Evolutionary conservation across 768 basidiomycete species (phyloP), one percentile per base, ranked within the genome.

Genomic region (Amylocystis lapponica): DNA sequence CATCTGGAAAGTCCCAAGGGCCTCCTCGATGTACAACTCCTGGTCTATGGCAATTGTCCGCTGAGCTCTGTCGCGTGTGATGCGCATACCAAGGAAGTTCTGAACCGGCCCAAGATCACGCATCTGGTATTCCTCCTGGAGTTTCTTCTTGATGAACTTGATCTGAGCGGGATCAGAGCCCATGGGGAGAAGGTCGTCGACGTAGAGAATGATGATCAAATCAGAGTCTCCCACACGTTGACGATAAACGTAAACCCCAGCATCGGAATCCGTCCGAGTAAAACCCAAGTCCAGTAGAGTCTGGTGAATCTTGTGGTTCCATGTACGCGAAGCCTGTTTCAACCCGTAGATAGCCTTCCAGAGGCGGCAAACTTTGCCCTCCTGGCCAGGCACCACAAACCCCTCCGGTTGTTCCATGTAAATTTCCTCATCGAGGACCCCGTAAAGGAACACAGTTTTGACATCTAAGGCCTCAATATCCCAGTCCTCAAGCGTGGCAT

Each of bases 291-390:
- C 41, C 4, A 13, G n/a, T n/a, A 56, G 13, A 21, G 41, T 27
- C 23, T 32, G 13, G 23, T 43, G 17, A 1, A 60, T 47, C 14
- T 30, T 52, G 21, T 48, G 23, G 22, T 58, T 50, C 67, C 66
- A 68, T 20, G 45, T 27, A 4, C 50, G 46, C 3, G 55, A 55
- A 6, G 59, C 59, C 42, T 66, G 66, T 27, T 64, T 61, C 10
- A 68, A 55, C 0, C 66, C 66, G 48, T 68, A 68, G 1, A 69
- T 44, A 2, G 61, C 52, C 29, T 61, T 57, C 1, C 12, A 14
- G 19, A 68, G 54, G 13, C 43, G 36, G 27, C 41, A 49, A 5
- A 63, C 59, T 41, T 50, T 36, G 19, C 51, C 27, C 19, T 54
- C 48, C 36, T 50, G 35, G 25, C 50, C 50, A n/a, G n/a, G 26